phyloP scores from a whole-genome alignment of 78 protist genomes.

The Guillardia theta region DNA sequence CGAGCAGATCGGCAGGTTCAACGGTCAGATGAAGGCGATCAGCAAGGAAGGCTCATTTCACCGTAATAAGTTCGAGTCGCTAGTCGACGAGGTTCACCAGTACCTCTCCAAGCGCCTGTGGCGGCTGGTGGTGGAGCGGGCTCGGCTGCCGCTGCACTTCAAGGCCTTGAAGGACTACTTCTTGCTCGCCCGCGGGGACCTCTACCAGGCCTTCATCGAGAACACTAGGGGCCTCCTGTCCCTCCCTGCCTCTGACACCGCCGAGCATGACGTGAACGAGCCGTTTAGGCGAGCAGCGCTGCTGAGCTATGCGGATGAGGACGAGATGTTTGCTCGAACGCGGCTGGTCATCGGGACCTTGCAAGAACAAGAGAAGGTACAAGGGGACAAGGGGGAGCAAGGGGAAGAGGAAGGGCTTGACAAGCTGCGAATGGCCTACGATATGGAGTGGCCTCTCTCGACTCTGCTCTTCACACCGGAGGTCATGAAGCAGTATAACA shows the following conservation, averaged over 20 bases:
- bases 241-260: not conserved
- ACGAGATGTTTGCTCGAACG: not conserved
- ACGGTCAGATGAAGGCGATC: not conserved
- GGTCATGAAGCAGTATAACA: not conserved
- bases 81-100: not conserved
- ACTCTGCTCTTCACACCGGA: not conserved
- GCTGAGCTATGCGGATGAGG: not conserved
- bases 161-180: not conserved
- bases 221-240: not conserved
- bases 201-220: constrained; percentile 25
- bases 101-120: not conserved
- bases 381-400: not conserved
- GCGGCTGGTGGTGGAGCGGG: not conserved
- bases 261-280: constrained; percentile 8
- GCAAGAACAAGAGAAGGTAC: no score
- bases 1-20: not conserved
- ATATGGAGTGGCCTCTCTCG: not conserved
- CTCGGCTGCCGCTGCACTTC: not conserved
- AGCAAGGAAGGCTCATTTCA: not conserved
- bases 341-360: not conserved
- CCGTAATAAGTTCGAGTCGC: not conserved
- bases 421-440: not conserved
- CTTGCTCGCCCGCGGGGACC: constrained; percentile 29
- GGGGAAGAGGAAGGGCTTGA: constrained; percentile 1
- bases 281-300: constrained; percentile 1